Base-by-base conservation (phyloP, 164 flowering plant genomes). In the Macadamia tetraphylla region DNA sequence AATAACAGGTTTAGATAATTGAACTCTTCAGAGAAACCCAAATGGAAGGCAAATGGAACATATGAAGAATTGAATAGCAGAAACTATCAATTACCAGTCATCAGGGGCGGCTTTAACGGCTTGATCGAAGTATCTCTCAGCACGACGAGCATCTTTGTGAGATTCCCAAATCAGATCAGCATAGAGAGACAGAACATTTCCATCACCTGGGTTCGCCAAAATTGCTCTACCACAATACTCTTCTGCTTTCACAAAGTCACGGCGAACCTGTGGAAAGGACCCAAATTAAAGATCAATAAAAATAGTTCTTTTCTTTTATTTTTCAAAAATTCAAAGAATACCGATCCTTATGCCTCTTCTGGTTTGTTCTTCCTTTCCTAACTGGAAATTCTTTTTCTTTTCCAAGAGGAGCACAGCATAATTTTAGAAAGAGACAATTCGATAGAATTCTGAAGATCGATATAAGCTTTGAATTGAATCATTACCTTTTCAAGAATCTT, bases 191-290 rank as follows among this genome's bases (percentile, higher is more conserved):
- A 94, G 74, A 29, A 82, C 77, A 67, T 79, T 80, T 6, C 85
- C 96, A 70, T 94, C 94, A 57, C 69, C 65, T 6, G 96, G 97
- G 66, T 82, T 84, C 8, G 83, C 86, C 65, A 94, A 52, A 51
- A 94, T 82, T 31, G 98, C 94, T 75, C 94, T 82, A 23, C 89
- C 92, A 71, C 83, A 89, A 65, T 87, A 94, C 79, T 91, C 94
- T 72, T 94, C 92, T 0, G 97, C 94, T 76, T 81, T 91, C 5
- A 32, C 79, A 9, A 74, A 70, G 74, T 94, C 94, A 42, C 83
- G 83, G 3, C 83, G 79, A 62, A 89, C 94, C 98, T 94, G 75
- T 35, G 40, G 40, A 23, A 18, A 32, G 29, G 6, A 55, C n/a
- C 29, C 55, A 9, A 13, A 58, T 7, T 35, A 43, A 9, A 59